Base-by-base conservation (phyloP, 306 rosid genomes). In the Cercis canadensis region DNA sequence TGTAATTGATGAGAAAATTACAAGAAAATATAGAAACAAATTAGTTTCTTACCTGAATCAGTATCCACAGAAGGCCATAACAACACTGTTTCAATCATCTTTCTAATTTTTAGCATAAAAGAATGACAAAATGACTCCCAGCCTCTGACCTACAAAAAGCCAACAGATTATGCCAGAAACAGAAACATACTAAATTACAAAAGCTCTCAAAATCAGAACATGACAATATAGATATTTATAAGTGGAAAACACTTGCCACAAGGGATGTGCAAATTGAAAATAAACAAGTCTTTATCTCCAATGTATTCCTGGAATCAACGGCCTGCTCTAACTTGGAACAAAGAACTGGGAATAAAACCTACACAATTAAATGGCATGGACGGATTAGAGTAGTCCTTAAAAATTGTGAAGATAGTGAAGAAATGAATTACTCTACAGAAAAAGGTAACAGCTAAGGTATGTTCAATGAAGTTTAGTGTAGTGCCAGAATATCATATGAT, bases 211-310 rank as follows among this genome's bases (percentile, higher is more conserved):
- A 59, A 57, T 65, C 60, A 76, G 43, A 45, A 57, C 53, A 45
- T 29, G 54, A 44, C 29, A 51, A 62, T 47, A 40, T 10, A 77
- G 71, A 71, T 63, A 41, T 14, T 67, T 24, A 57, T 67, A 5
- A 7, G 31, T 21, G 32, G 46, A 54, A 18, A 51, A 50, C 19
- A 73, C 19, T 88, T 88, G 90, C 97, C 98, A 72, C 80, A 43
- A 90, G 92, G 55, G 94, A 87, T 47, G 98, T 88, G 83, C 97
- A 93, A 56, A 87, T 68, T 62, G 97, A 84, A 80, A 88, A 89
- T 75, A 93, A 82, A 63, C 90, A 87, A 72, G 97, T 65, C 82
- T 88, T 90, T 74, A 90, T 81, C 85, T 80, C 72, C 67, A 71
- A 70, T 36, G 80, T 46, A 74, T 87, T 78, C 67, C 54, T 84